Evolutionary conservation across 306 rosid genomes (phyloP), one percentile per base, ranked within the genome.

Genomic region (Lathyrus aphaca): DNA sequence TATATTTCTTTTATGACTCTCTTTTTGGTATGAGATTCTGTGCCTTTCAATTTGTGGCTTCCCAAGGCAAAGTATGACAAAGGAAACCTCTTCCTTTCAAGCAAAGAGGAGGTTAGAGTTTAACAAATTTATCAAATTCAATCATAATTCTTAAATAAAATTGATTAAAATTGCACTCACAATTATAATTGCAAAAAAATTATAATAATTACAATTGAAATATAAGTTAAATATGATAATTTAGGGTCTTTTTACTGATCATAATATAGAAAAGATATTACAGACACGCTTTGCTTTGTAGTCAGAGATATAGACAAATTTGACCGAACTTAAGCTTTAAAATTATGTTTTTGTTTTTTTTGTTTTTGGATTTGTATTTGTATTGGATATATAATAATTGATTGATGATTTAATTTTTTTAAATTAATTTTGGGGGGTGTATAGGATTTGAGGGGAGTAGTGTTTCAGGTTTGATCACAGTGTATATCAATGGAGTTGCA

Each of bases 401-500:
- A 40, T 39, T 13, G 15, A 69, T 73, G 42, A n/a, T 66, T 39
- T 74, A 55, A 42, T 63, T 1, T 14, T 44, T 17, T 25, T 50
- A 25, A 23, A 43, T 35, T 56, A 48, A 19, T 68, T 69, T 63
- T 56, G 13, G 10, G 46, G 71, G 56, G 25, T 14, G 30, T 19
- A 1, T 64, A 53, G 75, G 74, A 32, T 59, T 40, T 42, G 78
- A 69, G 54, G 54, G 66, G 49, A 32, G 30, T 14, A 53, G 45
- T 62, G 5, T 67, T 68, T 39, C 86, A 86, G 92, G 90, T 71
- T 40, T 73, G 69, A 87, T 87, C 75, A 85, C 86, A 5, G 97
- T 94, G 64, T 86, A 87, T 58, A 86, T 94, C 39, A 94, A 94
- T 82, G 99, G 96, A 15, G 69, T 88, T 70, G 77, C 87, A 39